Conservation (phyloP, 345 rosid species). For the Iberis pinnata region DNA sequence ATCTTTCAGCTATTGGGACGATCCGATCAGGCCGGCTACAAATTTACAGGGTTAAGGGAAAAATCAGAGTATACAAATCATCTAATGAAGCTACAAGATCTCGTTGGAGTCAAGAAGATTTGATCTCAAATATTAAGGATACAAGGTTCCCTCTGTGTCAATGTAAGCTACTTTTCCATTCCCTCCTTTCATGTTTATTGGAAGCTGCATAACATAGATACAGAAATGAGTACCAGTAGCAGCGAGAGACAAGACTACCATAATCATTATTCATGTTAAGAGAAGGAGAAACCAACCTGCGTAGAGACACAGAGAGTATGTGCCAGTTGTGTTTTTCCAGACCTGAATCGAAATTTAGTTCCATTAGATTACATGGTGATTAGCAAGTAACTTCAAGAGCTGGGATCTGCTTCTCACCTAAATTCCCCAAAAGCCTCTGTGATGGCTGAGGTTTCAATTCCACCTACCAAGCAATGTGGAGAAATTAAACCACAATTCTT, state of each 20-base stretch:
- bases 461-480: constrained; percentile 47
- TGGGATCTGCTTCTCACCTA: constrained; percentile 40
- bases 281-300: constrained; percentile 46
- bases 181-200: constrained; percentile 78
- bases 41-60: constrained; percentile 32
- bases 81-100: constrained; percentile 8
- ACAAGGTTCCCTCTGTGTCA: constrained; percentile 91
- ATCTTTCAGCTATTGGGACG: constrained; percentile 90
- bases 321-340: constrained; percentile 89
- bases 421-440: constrained; percentile 97
- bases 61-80: constrained; percentile 7
- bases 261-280: not conserved
- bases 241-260: not conserved
- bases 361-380: not conserved
- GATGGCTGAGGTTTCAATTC: constrained; percentile 65
- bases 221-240: not conserved
- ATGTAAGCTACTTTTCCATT: constrained; percentile 92
- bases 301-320: constrained; percentile 81
- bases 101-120: not conserved
- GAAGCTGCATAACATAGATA: constrained; percentile 46
- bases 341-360: constrained; percentile 37
- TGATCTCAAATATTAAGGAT: constrained; percentile 30
- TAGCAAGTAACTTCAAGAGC: constrained; percentile 3
- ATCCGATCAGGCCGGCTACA: constrained; percentile 82
- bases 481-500: not conserved